A percentile compares a stretch with the other conserved stretches of the same genome.
Evolutionary conservation across 768 basidiomycete species (phyloP).

Genomic region (Mycena latifolia): DNA sequence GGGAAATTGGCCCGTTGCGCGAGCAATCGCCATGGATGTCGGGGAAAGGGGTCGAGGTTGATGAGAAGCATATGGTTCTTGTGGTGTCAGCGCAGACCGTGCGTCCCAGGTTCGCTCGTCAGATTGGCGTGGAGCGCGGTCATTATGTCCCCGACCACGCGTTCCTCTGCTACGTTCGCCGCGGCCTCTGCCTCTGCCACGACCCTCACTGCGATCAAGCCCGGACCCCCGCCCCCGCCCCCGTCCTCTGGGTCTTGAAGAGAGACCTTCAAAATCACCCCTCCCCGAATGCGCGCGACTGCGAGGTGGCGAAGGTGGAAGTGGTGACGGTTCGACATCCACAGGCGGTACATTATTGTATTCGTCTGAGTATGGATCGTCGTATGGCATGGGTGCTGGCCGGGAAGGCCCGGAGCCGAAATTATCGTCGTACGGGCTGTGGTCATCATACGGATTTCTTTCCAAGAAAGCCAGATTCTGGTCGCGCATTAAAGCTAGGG

Average conservation of each 20-base stretch:
- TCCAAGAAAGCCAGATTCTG: slow-evolving; percentile 66
- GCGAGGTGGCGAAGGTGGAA: slow-evolving; percentile 13
- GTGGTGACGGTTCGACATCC: slow-evolving; percentile 38
- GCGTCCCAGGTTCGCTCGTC: slow-evolving; percentile 33
- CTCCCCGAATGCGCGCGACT: slow-evolving; percentile 12
- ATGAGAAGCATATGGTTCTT: slow-evolving; percentile 45
- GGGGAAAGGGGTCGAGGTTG: slow-evolving; percentile 50
- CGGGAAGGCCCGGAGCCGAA: slow-evolving; percentile 67
- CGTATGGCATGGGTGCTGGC: slow-evolving; percentile 79
- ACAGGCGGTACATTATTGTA: slow-evolving; percentile 39
- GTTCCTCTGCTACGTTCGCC: slow-evolving; percentile 46
- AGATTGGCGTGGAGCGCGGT: slow-evolving; percentile 16
- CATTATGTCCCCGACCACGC: slow-evolving; percentile 31
- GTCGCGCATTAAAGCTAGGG: slow-evolving; percentile 64
- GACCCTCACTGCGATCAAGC: slow-evolving; percentile 44
- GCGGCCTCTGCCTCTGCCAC: slow-evolving; percentile 45
- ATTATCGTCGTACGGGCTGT: slow-evolving; percentile 78
- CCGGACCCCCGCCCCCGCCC: slow-evolving; percentile 53
- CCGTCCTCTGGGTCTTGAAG: slow-evolving; percentile 41
- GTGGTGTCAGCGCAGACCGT: slow-evolving; percentile 22
- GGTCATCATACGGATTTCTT: slow-evolving; percentile 73
- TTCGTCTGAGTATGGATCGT: slow-evolving; percentile 79
- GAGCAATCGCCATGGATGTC: slow-evolving; percentile 61
- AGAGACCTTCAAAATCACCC: slow-evolving; percentile 16
- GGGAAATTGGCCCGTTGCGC: slow-evolving; percentile 56